Conservation (phyloP, 2,329 filamentous ascomycete species). For the Aspergillus candidus region DNA sequence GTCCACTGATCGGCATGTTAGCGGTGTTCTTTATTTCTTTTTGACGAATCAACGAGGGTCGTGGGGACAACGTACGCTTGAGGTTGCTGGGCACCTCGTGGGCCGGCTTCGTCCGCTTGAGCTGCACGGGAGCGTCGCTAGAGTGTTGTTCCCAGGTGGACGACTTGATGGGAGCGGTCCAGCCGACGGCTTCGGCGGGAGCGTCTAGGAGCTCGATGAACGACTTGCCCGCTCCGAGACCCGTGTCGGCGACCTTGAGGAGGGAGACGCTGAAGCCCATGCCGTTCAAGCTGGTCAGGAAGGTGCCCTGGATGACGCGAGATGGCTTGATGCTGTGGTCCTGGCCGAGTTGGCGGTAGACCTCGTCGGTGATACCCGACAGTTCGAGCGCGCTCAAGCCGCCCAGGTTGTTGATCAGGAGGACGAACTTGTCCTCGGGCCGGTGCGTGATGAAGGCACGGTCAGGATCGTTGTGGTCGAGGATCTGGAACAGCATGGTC, state of each 20-base stretch:
- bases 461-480: slow-evolving; percentile 58
- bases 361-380: slow-evolving; percentile 61
- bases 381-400: slow-evolving; percentile 62
- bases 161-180: slow-evolving; percentile 55
- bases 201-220: slow-evolving; percentile 63
- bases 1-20: slow-evolving; percentile 39
- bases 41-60: not conserved
- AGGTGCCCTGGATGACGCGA: slow-evolving; percentile 59
- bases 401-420: slow-evolving; percentile 65
- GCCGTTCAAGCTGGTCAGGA: slow-evolving; percentile 67
- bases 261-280: slow-evolving; percentile 65
- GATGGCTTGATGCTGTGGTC: slow-evolving; percentile 56
- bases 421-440: slow-evolving; percentile 54
- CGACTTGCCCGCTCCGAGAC: slow-evolving; percentile 47
- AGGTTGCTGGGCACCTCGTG: slow-evolving; percentile 50
- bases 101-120: slow-evolving; percentile 36
- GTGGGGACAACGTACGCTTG: slow-evolving; percentile 36
- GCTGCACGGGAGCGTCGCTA: slow-evolving; percentile 37
- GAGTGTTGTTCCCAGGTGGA: slow-evolving; percentile 52
- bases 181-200: slow-evolving; percentile 61
- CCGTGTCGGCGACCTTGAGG: slow-evolving; percentile 57
- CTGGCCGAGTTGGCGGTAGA: slow-evolving; percentile 54
- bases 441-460: slow-evolving; percentile 56
- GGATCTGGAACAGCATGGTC: slow-evolving; percentile 60
- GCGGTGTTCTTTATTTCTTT: not conserved